phyloP scores from a whole-genome alignment of 1,139 yeast genomes.

The Pichia sp. region DNA sequence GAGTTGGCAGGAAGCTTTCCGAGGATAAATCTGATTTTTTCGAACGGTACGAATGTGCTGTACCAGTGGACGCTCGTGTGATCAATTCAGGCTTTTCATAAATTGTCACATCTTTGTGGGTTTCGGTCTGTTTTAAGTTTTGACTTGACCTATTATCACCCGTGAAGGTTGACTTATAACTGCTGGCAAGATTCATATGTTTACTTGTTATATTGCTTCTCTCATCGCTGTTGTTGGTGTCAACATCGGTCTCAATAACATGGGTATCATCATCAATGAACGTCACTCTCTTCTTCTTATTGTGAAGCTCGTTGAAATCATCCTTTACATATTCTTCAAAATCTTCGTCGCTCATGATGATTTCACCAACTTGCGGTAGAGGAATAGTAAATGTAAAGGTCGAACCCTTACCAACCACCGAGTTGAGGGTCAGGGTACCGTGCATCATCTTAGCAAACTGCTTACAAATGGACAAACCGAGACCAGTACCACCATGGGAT shows the following conservation, averaged over 20 bases:
- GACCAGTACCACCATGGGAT: constrained; percentile 93
- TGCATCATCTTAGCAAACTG: constrained; percentile 88
- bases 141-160: not conserved
- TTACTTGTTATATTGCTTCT: not conserved
- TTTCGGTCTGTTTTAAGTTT: not conserved
- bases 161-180: constrained; percentile 8
- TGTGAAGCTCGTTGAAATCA: constrained; percentile 42
- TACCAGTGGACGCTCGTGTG: constrained; percentile 54
- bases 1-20: constrained; percentile 2
- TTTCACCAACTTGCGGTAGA: constrained; percentile 63
- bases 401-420: constrained; percentile 73
- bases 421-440: constrained; percentile 69
- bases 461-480: constrained; percentile 88
- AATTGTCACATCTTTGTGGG: not conserved
- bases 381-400: constrained; percentile 80
- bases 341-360: constrained; percentile 37
- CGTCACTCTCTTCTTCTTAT: constrained; percentile 41
- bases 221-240: constrained; percentile 1
- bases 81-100: constrained; percentile 47
- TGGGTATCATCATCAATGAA: constrained; percentile 32
- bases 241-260: constrained; percentile 13
- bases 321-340: constrained; percentile 38
- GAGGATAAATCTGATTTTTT: constrained; percentile 18
- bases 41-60: constrained; percentile 41
- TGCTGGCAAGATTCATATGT: constrained; percentile 13